Percentiles rank a stretch among this genome's conserved stretches.
Conservation (phyloP, 345 rosid species). For the Cardamine resedifolia region DNA sequence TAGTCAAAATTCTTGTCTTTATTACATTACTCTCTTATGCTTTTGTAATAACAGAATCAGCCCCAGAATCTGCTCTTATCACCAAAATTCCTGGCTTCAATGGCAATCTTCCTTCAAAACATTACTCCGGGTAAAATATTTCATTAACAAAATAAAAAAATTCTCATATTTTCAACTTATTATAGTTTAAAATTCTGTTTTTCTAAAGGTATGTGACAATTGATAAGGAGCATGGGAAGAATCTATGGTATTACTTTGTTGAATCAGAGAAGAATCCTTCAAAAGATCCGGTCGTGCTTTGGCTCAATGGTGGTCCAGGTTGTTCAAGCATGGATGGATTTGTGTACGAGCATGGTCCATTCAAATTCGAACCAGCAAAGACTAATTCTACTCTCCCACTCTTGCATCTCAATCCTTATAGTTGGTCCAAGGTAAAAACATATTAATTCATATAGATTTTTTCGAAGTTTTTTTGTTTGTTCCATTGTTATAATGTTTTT, state of each 20-base stretch:
- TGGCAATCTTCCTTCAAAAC: slow-evolving; percentile 70
- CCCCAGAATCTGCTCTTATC: slow-evolving; percentile 59
- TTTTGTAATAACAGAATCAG: slow-evolving; percentile 41
- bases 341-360: slow-evolving; percentile 87
- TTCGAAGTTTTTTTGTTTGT: background rate
- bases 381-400: slow-evolving; percentile 43
- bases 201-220: slow-evolving; percentile 68
- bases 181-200: background rate
- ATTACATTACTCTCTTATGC: slow-evolving; percentile 12
- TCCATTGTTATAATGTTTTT: background rate
- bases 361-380: slow-evolving; percentile 65
- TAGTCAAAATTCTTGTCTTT: slow-evolving; percentile 11
- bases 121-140: slow-evolving; percentile 67
- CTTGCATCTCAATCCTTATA: slow-evolving; percentile 68
- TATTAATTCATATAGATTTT: background rate
- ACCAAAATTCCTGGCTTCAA: slow-evolving; percentile 71
- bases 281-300: slow-evolving; percentile 76
- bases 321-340: slow-evolving; percentile 98
- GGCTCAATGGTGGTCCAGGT: slow-evolving; percentile 99
- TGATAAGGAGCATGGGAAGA: slow-evolving; percentile 57
- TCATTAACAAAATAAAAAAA: background rate
- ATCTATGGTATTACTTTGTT: slow-evolving; percentile 74
- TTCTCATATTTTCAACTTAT: background rate
- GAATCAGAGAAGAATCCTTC: slow-evolving; percentile 69
- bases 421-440: slow-evolving; percentile 86